phyloP scores from a whole-genome alignment of 495 filamentous ascomycete species.

The Xylaria nigripes region DNA sequence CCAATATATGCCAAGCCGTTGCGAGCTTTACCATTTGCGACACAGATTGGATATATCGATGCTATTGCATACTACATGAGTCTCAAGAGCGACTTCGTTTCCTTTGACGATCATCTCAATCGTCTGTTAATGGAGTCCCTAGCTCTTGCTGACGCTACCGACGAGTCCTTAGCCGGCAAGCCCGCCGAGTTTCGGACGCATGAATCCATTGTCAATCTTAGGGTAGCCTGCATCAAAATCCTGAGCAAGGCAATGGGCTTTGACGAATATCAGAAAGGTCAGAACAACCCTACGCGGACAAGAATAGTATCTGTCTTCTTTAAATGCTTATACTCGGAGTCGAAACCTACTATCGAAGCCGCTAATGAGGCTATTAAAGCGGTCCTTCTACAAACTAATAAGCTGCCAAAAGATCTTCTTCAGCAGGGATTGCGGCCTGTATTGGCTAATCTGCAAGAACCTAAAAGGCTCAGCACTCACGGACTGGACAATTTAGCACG shows the following conservation, averaged over 20 bases:
- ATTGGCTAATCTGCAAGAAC: slow-evolving; percentile 89
- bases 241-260: slow-evolving; percentile 88
- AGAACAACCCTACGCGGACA: slow-evolving; percentile 62
- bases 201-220: slow-evolving; percentile 80
- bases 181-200: slow-evolving; percentile 83
- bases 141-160: slow-evolving; percentile 85
- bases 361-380: slow-evolving; percentile 80
- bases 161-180: slow-evolving; percentile 78
- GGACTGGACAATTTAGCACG: slow-evolving; percentile 87
- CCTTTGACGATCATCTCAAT: slow-evolving; percentile 84
- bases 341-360: slow-evolving; percentile 84
- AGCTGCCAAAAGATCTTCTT: slow-evolving; percentile 88
- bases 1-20: slow-evolving; percentile 94
- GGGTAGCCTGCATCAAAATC: slow-evolving; percentile 88
- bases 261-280: slow-evolving; percentile 66
- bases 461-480: slow-evolving; percentile 78
- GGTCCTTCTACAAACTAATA: slow-evolving; percentile 79
- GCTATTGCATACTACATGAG: slow-evolving; percentile 90
- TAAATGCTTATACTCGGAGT: slow-evolving; percentile 89
- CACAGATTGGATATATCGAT: slow-evolving; percentile 96
- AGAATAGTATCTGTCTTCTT: slow-evolving; percentile 95
- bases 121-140: slow-evolving; percentile 86
- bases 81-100: slow-evolving; percentile 74
- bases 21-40: slow-evolving; percentile 80
- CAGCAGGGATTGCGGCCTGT: slow-evolving; percentile 93